A percentile compares a stretch with the other conserved stretches of the same genome.
phyloP scores from a whole-genome alignment of 345 rosid species.

The Barbarea vulgaris region DNA sequence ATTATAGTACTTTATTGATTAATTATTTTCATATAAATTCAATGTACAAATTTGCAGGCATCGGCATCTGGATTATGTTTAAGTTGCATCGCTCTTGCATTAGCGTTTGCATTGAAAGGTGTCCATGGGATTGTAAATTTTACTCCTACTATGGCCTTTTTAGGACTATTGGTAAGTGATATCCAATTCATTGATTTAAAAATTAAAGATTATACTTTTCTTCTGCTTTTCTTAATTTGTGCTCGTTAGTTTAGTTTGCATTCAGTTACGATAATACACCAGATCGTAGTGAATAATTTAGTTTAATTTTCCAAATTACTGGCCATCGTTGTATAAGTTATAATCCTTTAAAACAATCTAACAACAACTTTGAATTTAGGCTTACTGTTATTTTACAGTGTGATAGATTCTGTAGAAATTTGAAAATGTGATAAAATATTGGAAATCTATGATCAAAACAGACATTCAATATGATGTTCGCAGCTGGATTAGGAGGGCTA shows the following conservation, averaged over 20 bases:
- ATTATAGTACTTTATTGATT: neutral
- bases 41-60: conserved; percentile 36
- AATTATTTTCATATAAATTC: neutral
- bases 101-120: conserved; percentile 44
- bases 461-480: conserved; percentile 51
- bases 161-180: conserved; percentile 14
- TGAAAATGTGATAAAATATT: neutral
- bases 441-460: conserved; percentile 20
- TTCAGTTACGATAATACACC: too few relatives aligned
- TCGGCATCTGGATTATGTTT: conserved; percentile 45
- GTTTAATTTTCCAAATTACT: neutral
- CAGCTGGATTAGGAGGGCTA: conserved; percentile 65
- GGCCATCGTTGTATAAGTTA: neutral
- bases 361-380: neutral
- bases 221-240: neutral
- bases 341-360: too few relatives aligned
- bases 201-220: neutral
- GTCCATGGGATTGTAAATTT: conserved; percentile 34
- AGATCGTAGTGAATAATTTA: too few relatives aligned
- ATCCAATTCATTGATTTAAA: neutral
- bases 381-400: neutral
- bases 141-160: conserved; percentile 1
- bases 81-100: conserved; percentile 44
- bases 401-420: neutral
- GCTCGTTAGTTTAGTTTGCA: neutral